Base-by-base conservation (phyloP, 2,329 filamentous ascomycete species). In the Cladosporium cucumerinum region DNA sequence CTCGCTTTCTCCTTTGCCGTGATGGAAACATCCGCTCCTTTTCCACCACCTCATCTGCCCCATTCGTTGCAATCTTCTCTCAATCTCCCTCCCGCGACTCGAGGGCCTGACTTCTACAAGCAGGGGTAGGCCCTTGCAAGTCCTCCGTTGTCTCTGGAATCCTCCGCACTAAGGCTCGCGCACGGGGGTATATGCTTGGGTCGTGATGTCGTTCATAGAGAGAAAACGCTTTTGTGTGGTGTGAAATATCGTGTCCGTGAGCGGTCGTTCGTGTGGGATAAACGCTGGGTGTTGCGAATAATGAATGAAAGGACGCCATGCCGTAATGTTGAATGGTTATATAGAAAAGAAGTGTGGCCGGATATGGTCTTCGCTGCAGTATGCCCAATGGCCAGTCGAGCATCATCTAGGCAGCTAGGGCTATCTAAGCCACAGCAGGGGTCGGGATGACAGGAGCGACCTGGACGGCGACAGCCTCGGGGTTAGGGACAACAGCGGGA, bases 401-500 rank as follows among this genome's bases (percentile, higher is more conserved):
- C 49, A 43, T 25, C 10, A 23, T 55, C 36, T 46, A 55, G 2
- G 58, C 58, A 49, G 49, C 60, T 28, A 26, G 23, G 60, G 60
- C 60, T 62, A 62, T 62, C 48, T 62, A 62, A 55, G 60, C 60
- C 60, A 62, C 60, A 23, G 52, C 52, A 28, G 62, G 62, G 26
- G 62, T 43, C 46, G 62, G 62, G 21, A 59, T 43, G 32, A 64
- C 62, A 39, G 62, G 62, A 14, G 62, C 62, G 57, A 51, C 57
- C 62, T 64, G 62, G 26, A 59, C 62, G 30, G 46, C 57, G 16
- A 57, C 46, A 59, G 62, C 62, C 43, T 64, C 55, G 16, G 58
- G 55, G 58, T 55, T 64, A 14, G 61, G 55, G 65, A 78, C 76
- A 48, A 78, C 74, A 34, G 77, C 72, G 28, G 79, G 73, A 21